A percentile compares a stretch with the other conserved stretches of the same genome.
Conservation (phyloP, 345 rosid genomes). For the Acer saccharum region DNA sequence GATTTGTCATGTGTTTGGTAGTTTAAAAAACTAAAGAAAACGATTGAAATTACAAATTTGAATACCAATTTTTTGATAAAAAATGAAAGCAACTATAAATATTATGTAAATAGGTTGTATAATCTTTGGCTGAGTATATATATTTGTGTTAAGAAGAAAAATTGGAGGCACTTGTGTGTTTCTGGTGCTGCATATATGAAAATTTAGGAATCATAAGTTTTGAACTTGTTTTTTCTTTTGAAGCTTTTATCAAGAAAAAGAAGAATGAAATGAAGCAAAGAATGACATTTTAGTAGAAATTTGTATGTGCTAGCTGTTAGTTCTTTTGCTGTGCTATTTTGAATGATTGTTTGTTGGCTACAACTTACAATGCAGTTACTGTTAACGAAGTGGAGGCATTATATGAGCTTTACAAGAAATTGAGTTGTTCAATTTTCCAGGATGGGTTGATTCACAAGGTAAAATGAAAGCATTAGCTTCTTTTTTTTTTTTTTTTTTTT, state of each 20-base stretch:
- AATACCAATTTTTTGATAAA: neutral
- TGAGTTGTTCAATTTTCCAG: slow-evolving; percentile 62
- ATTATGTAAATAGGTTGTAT: neutral
- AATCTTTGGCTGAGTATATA: neutral
- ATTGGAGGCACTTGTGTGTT: neutral
- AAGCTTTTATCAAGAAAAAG: neutral
- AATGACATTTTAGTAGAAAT: neutral
- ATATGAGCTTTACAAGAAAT: slow-evolving; percentile 65
- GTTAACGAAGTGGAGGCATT: slow-evolving; percentile 78
- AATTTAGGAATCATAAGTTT: neutral
- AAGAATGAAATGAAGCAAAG: neutral
- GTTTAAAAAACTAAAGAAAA: neutral
- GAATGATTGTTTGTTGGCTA: neutral
- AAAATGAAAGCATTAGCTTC: neutral
- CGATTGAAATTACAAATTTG: neutral
- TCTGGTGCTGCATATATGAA: neutral
- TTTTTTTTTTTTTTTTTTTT: neutral
- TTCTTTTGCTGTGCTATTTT: neutral
- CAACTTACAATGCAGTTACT: slow-evolving; percentile 44
- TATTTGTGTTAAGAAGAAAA: neutral
- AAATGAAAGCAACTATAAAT: neutral
- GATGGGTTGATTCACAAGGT: slow-evolving; percentile 90
- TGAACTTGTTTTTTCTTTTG: neutral
- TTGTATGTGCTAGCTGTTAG: neutral
- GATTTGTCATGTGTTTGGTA: neutral